Evolutionary conservation across 108 stramenopile species (phyloP).

Genomic region (Nitzschia sp.): DNA sequence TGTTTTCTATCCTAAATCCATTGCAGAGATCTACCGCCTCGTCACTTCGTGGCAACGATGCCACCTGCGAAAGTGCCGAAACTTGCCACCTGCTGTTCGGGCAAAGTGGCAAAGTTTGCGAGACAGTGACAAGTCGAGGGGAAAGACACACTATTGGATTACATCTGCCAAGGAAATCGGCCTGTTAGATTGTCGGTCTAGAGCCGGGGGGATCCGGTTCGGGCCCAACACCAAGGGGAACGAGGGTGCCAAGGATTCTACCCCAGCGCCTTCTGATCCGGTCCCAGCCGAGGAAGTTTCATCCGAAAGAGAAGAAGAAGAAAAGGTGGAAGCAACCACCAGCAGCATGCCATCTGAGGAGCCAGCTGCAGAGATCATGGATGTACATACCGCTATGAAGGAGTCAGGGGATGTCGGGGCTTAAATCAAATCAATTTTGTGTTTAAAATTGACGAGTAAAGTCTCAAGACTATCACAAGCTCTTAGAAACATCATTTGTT

Average conservation of each 20-base stretch:
- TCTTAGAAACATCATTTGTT: too few relatives aligned
- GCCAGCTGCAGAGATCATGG: too few relatives aligned
- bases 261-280: too few relatives aligned
- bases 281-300: too few relatives aligned
- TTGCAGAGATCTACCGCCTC: conserved; percentile 77
- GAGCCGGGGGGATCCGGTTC: conserved; percentile 54
- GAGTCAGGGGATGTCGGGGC: too few relatives aligned
- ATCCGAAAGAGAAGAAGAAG: background rate
- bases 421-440: too few relatives aligned
- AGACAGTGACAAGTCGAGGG: conserved; percentile 64
- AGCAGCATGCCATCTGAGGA: too few relatives aligned
- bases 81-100: conserved; percentile 69
- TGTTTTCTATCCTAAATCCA: conserved; percentile 79
- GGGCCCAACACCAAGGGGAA: conserved; percentile 16
- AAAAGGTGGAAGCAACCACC: background rate
- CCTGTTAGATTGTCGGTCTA: conserved; percentile 51
- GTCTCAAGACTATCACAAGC: too few relatives aligned
- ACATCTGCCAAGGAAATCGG: conserved; percentile 76
- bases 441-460: too few relatives aligned
- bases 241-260: too few relatives aligned
- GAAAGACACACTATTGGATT: conserved; percentile 83
- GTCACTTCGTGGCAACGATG: conserved; percentile 84
- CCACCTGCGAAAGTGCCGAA: conserved; percentile 72
- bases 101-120: conserved; percentile 49
- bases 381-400: too few relatives aligned